Conservation (phyloP, 2,329 filamentous ascomycete genomes). For the Ophiosphaerella narmari region DNA sequence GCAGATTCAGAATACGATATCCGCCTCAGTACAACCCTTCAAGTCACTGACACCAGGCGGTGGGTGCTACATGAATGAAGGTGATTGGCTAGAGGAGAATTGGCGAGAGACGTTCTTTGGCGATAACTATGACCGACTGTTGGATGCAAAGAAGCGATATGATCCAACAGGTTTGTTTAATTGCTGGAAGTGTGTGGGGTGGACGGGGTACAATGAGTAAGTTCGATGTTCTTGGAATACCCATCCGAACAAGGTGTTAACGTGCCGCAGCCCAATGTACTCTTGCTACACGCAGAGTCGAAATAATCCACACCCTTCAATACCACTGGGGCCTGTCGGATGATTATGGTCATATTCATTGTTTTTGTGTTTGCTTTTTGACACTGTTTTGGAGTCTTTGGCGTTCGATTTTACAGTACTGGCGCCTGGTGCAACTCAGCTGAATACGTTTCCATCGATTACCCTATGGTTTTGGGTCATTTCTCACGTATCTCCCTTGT, state of each 20-base stretch:
- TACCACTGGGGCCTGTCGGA: conserved; percentile 25
- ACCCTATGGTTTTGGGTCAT: too few species aligned
- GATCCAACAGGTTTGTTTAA: conserved; percentile 41
- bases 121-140: conserved; percentile 32
- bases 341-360: not conserved
- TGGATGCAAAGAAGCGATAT: conserved; percentile 35
- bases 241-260: conserved; percentile 8
- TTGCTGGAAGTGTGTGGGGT: conserved; percentile 45
- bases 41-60: conserved; percentile 41
- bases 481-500: too few species aligned
- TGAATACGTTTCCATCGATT: too few species aligned
- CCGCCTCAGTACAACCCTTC: conserved; percentile 35
- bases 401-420: too few species aligned
- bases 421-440: too few species aligned
- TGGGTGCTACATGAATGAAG: conserved; percentile 45
- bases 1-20: conserved; percentile 37
- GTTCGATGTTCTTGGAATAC: conserved; percentile 1
- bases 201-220: conserved; percentile 41
- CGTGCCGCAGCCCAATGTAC: conserved; percentile 28
- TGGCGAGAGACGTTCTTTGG: conserved; percentile 45
- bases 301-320: conserved; percentile 22
- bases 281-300: conserved; percentile 34
- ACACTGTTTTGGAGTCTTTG: too few species aligned
- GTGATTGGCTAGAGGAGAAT: conserved; percentile 42
- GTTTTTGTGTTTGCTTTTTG: too few species aligned